A percentile compares a stretch with the other conserved stretches of the same genome.
These are phyloP conservation scores for Exophiala sp. DNA, from an alignment of 2,329 filamentous ascomycete species.

Conservation along the genomic window DNA sequence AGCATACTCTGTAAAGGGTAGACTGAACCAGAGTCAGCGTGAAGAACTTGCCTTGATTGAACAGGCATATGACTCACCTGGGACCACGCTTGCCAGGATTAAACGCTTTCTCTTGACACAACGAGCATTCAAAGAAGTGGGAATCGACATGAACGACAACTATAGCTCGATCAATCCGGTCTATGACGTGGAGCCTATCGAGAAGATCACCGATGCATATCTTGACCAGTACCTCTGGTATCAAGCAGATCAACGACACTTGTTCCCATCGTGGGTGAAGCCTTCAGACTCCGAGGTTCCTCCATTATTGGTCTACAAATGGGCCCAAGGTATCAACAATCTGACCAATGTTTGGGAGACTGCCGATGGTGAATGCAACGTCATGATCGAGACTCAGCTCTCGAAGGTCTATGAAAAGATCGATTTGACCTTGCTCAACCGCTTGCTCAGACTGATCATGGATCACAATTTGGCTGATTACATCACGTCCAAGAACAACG, in stretches of 20 bases:
- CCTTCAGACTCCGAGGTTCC: slow-evolving; percentile 97
- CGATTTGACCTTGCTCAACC: slow-evolving; percentile 90
- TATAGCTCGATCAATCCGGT: slow-evolving; percentile 99
- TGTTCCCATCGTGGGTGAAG: slow-evolving; percentile 99
- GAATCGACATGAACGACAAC: slow-evolving; percentile 99
- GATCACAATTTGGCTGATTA: slow-evolving; percentile 99
- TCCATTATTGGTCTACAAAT: slow-evolving; percentile 92
- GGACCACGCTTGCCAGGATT: slow-evolving; percentile 91
- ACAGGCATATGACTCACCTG: slow-evolving; percentile 96
- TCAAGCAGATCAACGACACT: slow-evolving; percentile 91
- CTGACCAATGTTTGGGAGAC: slow-evolving; percentile 92
- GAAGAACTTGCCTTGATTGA: slow-evolving; percentile 96
- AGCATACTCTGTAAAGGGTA: slow-evolving; percentile 95
- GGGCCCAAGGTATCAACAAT: slow-evolving; percentile 99
- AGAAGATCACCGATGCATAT: slow-evolving; percentile 99
- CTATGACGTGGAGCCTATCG: slow-evolving; percentile 97
- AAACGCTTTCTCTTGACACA: slow-evolving; percentile 97
- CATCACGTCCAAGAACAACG: slow-evolving; percentile 99
- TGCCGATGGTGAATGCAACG: slow-evolving; percentile 91
- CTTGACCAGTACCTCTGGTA: slow-evolving; percentile 99
- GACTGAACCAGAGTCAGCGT: slow-evolving; percentile 94
- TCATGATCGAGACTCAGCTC: slow-evolving; percentile 96
- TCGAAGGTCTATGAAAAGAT: slow-evolving; percentile 99
- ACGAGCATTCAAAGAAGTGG: slow-evolving; percentile 97
- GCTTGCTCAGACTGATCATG: slow-evolving; percentile 91